Evolutionary conservation across 805 yeast genomes (phyloP), one percentile per base, ranked within the genome.

Genomic region (Wickerhamia fluorescens): DNA sequence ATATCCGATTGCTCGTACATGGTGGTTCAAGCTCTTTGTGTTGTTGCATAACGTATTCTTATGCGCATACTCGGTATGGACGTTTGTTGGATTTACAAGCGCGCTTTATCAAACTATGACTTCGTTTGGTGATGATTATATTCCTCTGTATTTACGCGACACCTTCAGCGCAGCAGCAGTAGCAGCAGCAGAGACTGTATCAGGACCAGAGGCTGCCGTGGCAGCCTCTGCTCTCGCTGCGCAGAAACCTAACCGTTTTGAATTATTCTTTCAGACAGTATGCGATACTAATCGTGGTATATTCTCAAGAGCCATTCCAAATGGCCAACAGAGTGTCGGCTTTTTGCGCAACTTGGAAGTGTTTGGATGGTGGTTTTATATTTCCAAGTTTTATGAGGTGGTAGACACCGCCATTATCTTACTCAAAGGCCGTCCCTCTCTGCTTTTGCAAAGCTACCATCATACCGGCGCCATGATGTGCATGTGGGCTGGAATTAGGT

Each of bases 391-490:
- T 44, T 79, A 79, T 46, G 87, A 79, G 53, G 78, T 79, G 24
- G 41, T 79, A 11, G 87, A 79, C 52, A 79, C 87, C 4, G 51
- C 71, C 20, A 73, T 79, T 40, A 79, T 79, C 33, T 58, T 79
- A 31, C 58, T 77, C 34, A 79, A 79, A 52, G 87, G 87, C 24
- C 66, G 68, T 48, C 79, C 75, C 10, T 71, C 81, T 9, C 71
- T 79, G 5, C 56, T 79, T 33, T 61, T 79, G 45, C 87, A 79
- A 53, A 73, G 81, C 33, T 79, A 79, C 55, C 87, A 79, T 49
- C 87, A 79, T 51, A 71, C 86, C 4, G 87, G 87, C 15, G 87
- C 87, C 27, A 79, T 79, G 75, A 58, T 79, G 54, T 77, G 83
- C 35, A 79, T 79, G 87, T 79, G 86, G 86, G 71, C 82, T 6